Conservation (phyloP, 2,329 filamentous ascomycete species). For the Fusarium brevicatenulatum region DNA sequence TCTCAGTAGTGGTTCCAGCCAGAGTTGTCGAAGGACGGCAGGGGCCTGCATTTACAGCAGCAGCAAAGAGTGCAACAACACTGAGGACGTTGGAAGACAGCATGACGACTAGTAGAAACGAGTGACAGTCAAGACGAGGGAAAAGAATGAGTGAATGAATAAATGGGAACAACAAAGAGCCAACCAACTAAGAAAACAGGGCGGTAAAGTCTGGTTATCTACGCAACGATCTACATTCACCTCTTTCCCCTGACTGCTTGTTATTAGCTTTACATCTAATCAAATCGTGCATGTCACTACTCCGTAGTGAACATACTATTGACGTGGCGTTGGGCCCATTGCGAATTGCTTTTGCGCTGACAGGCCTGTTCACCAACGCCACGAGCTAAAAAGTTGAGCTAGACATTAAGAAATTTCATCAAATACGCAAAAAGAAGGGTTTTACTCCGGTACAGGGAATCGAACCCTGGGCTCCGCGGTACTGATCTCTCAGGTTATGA, state of each 20-base stretch:
- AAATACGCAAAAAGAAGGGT: not conserved
- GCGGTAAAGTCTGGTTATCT: not conserved
- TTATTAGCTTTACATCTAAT: not conserved
- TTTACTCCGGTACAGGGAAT: not conserved
- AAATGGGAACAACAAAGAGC: not conserved
- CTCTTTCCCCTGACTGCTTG: not conserved
- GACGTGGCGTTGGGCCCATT: too few species aligned
- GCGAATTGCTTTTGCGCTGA: not conserved
- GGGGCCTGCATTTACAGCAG: not conserved
- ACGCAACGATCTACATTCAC: not conserved
- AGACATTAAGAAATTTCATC: fast-evolving
- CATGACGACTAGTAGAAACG: not conserved
- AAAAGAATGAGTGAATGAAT: not conserved
- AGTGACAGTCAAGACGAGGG: not conserved
- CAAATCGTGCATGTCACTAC: not conserved
- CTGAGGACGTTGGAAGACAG: not conserved
- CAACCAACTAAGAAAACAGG: not conserved
- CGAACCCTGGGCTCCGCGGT: conserved; percentile 5
- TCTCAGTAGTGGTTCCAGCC: not conserved
- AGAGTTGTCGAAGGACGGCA: not conserved
- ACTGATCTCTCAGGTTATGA: conserved; percentile 37
- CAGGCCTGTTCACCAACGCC: not conserved
- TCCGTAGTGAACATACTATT: not conserved
- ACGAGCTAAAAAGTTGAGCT: not conserved
- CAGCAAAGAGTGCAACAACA: not conserved